Evolutionary conservation across 1,139 yeast species (phyloP).

Genomic region (Taphrina sp.): DNA sequence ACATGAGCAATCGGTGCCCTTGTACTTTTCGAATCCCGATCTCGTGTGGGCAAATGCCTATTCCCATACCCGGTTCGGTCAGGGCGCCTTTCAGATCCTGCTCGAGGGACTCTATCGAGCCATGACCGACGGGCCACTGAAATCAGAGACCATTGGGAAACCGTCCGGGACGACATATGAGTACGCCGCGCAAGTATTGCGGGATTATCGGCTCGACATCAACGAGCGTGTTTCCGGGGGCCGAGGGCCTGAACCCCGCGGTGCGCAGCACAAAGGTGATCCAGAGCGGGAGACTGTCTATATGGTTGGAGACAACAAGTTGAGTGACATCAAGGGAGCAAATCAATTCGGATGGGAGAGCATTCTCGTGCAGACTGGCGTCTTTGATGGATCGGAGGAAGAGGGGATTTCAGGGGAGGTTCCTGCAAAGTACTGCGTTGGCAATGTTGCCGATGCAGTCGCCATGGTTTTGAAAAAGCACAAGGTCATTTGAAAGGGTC

Average conservation of each 20-base stretch:
- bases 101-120: conserved; percentile 63
- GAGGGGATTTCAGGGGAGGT: conserved; percentile 70
- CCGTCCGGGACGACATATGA: conserved; percentile 62
- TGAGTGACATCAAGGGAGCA: conserved; percentile 87
- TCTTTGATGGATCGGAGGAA: conserved; percentile 62
- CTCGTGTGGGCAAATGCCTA: conserved; percentile 87
- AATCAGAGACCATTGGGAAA: conserved; percentile 76
- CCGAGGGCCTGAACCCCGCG: too few relatives aligned
- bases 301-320: conserved; percentile 98
- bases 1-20: conserved; percentile 68
- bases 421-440: conserved; percentile 70
- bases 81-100: conserved; percentile 54
- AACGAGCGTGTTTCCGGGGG: too few relatives aligned
- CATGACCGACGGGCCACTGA: conserved; percentile 60
- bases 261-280: background rate
- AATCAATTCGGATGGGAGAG: conserved; percentile 84
- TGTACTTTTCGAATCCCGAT: conserved; percentile 83
- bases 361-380: conserved; percentile 80
- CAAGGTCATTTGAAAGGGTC: conserved; percentile 1
- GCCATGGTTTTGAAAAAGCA: conserved; percentile 66
- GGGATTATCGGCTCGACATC: conserved; percentile 41
- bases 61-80: conserved; percentile 74
- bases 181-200: conserved; percentile 70
- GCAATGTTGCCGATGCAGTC: conserved; percentile 76
- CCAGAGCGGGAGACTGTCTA: conserved; percentile 49